Evolutionary conservation across 805 yeast genomes (phyloP), one percentile per base, ranked within the genome.

Genomic region (Candida chauliodis): DNA sequence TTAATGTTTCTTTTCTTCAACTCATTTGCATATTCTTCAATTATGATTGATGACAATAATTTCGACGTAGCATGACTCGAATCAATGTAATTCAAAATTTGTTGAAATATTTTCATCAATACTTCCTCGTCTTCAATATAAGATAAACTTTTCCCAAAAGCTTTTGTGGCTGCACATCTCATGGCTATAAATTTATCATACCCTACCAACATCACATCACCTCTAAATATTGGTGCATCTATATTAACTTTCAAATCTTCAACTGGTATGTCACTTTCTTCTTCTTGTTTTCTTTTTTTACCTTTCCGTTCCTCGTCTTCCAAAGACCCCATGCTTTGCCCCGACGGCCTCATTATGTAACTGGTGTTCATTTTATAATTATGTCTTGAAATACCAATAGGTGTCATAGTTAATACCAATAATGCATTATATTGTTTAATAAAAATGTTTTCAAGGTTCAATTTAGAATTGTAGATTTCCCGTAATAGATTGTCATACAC

Each of bases 321-420:
- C 17, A 48, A 26, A 11, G 47, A 3, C 49, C 62, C 53, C 47
- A 55, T 22, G 70, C 56, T 36, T 50, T 71, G 54, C 1, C 93
- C 95, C 9, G 95, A 84, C 1, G 97, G 95, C 46, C 85, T 78
- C 53, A 91, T 64, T 29, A 93, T 76, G 36, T 79, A 70, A n/a
- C 71, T 65, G 0, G 84, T 67, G 47, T 85, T 81, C 96, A 93
- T 87, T 23, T 79, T 76, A 58, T 87, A 93, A 50, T 82, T 85
- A 56, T 83, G 85, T 46, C 98, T 79, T 3, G 95, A 84, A 39
- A 89, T 79, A 44, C 99, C 99, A 42, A 93, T 84, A 2, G 99
- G 99, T 0, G 98, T 91, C 82, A 87, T 81, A 31, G 88, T 54
- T 30, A 93, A 66, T 11, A 79, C 75, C 37, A 84, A 61, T 43